Evolutionary conservation across 495 filamentous ascomycete species (phyloP).

Genomic region (Aspergillus funiculosus): DNA sequence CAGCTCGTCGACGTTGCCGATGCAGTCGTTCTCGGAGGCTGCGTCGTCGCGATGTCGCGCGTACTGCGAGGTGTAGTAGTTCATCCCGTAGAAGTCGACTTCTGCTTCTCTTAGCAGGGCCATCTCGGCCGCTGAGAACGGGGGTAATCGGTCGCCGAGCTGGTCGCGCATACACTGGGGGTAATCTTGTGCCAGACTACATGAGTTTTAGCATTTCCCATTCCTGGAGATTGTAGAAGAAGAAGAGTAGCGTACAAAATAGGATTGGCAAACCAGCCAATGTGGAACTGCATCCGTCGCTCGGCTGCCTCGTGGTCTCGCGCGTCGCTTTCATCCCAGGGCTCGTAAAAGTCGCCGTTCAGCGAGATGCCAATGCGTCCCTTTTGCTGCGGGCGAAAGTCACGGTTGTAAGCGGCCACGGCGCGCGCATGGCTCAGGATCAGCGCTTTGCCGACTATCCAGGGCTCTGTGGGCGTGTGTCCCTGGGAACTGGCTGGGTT

Average conservation of each 20-base stretch:
- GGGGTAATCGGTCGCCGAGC: constrained; percentile 59
- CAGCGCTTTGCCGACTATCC: constrained; percentile 37
- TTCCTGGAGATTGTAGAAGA: background rate
- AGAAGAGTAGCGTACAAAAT: constrained; percentile 39
- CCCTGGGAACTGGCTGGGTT: constrained; percentile 19
- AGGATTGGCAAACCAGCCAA: constrained; percentile 55
- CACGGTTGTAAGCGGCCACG: constrained; percentile 32
- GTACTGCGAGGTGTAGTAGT: constrained; percentile 71
- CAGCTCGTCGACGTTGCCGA: constrained; percentile 58
- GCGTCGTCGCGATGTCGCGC: constrained; percentile 42
- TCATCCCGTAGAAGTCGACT: constrained; percentile 64
- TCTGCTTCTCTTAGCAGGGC: constrained; percentile 48
- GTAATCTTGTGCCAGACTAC: constrained; percentile 51
- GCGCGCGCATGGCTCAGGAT: constrained; percentile 37
- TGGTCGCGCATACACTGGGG: constrained; percentile 61
- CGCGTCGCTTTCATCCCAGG: constrained; percentile 30
- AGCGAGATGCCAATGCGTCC: constrained; percentile 21
- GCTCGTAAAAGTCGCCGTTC: constrained; percentile 50
- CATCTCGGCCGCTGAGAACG: constrained; percentile 53
- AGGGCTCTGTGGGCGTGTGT: constrained; percentile 33
- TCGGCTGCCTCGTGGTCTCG: constrained; percentile 31
- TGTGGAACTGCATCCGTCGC: constrained; percentile 42
- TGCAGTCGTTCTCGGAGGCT: constrained; percentile 48
- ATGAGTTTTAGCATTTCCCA: background rate
- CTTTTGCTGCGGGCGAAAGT: constrained; percentile 28